phyloP scores from a whole-genome alignment of 768 basidiomycete species.

The Lactarius evosmus region DNA sequence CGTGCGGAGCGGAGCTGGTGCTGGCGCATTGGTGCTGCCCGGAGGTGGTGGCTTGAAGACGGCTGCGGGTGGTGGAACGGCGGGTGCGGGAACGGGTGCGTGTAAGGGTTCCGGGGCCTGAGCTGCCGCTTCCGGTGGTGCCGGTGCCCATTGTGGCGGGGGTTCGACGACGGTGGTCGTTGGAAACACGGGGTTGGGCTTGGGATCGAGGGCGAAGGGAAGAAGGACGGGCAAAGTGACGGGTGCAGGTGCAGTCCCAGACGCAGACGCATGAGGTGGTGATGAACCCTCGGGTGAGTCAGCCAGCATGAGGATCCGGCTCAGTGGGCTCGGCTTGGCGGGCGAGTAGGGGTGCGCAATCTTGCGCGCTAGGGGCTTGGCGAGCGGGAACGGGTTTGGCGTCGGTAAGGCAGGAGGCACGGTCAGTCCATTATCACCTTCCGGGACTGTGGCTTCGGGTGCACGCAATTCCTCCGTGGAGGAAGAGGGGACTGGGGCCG shows the following conservation, averaged over 20 bases:
- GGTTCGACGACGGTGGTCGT: slow-evolving; percentile 3
- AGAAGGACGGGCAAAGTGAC: slow-evolving; percentile 25
- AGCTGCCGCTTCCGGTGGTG: not conserved
- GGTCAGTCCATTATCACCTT: not conserved
- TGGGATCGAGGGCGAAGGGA: not conserved
- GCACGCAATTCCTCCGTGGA: not conserved
- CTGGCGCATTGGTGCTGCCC: not conserved
- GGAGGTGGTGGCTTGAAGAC: slow-evolving; percentile 13
- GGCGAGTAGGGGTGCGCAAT: slow-evolving; percentile 85
- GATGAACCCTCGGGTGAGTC: slow-evolving; percentile 51
- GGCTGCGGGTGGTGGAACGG: not conserved
- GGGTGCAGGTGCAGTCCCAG: slow-evolving; percentile 28
- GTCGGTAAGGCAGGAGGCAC: slow-evolving; percentile 32
- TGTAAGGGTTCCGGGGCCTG: not conserved
- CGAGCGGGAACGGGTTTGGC: slow-evolving; percentile 60
- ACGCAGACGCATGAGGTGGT: slow-evolving; percentile 26
- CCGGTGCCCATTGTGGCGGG: not conserved
- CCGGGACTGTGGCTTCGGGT: slow-evolving; percentile 16
- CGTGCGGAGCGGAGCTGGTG: slow-evolving; percentile 16
- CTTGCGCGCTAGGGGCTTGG: slow-evolving; percentile 63
- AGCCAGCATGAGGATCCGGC: slow-evolving; percentile 70
- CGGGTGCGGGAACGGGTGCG: slow-evolving; percentile 23
- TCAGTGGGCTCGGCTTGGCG: slow-evolving; percentile 74
- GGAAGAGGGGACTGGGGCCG: not conserved
- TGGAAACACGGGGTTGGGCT: not conserved